These are phyloP conservation scores for Oryza meyeriana DNA, from an alignment of 176 grass and related monocot species.

Conservation along the genomic window DNA sequence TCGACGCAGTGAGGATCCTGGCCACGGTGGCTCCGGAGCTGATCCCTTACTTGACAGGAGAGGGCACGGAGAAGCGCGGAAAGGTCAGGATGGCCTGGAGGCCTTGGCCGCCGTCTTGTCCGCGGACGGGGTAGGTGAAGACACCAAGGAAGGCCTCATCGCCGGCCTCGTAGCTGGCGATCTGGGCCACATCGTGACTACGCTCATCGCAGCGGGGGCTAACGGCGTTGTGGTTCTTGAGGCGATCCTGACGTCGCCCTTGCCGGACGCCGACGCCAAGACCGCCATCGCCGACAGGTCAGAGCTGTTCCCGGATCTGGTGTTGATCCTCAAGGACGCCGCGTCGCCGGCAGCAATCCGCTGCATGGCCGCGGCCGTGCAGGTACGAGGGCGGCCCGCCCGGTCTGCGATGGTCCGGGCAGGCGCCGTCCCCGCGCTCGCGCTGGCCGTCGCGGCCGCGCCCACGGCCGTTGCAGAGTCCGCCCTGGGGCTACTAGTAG, in stretches of 20 bases:
- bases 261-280: constrained; percentile 50
- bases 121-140: constrained; percentile 29
- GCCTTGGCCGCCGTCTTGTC: constrained; percentile 47
- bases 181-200: constrained; percentile 33
- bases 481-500: constrained; percentile 50
- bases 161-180: constrained; percentile 36
- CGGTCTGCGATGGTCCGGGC: constrained; percentile 57
- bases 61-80: constrained; percentile 30
- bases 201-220: constrained; percentile 42
- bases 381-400: constrained; percentile 40
- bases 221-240: constrained; percentile 48
- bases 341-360: constrained; percentile 45
- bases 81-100: constrained; percentile 38
- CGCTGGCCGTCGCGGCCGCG: constrained; percentile 48
- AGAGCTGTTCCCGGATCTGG: constrained; percentile 67
- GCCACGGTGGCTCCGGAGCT: constrained; percentile 47
- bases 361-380: constrained; percentile 61
- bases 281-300: constrained; percentile 47
- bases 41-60: constrained; percentile 29
- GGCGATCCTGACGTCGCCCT: constrained; percentile 56
- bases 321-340: constrained; percentile 52
- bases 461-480: constrained; percentile 57
- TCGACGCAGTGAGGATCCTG: constrained; percentile 48
- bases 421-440: constrained; percentile 49
- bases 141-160: constrained; percentile 44